These are phyloP conservation scores for Hymenoscyphus albidus DNA, from an alignment of 2,329 filamentous ascomycete species.

Conservation along the genomic window DNA sequence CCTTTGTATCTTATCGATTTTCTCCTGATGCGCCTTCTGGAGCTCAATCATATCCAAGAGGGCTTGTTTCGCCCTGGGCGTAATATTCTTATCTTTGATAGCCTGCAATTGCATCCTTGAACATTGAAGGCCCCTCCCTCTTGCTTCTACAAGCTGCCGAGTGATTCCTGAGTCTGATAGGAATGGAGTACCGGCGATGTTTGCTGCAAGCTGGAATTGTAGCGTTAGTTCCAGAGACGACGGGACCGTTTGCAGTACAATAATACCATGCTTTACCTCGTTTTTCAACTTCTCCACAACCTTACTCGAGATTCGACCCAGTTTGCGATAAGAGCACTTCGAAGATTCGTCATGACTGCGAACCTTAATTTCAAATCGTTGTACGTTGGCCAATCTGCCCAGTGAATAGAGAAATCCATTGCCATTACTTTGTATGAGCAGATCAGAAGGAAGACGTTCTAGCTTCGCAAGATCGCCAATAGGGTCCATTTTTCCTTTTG, in stretches of 20 bases:
- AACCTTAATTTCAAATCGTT: too few species aligned
- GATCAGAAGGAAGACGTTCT: too few species aligned
- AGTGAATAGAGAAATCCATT: too few species aligned
- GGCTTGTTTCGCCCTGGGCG: neutral
- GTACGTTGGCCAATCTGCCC: too few species aligned
- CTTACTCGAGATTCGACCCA: neutral
- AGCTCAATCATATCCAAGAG: neutral
- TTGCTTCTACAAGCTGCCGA: neutral
- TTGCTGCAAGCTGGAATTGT: neutral
- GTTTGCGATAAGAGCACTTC: neutral
- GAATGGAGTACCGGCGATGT: neutral
- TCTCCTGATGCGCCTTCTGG: neutral
- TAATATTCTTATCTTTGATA: neutral
- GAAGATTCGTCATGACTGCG: neutral
- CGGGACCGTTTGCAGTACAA: neutral
- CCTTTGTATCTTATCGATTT: neutral
- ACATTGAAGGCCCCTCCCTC: neutral
- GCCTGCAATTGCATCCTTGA: neutral
- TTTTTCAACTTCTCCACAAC: neutral
- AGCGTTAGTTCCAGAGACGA: neutral
- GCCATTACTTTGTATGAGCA: too few species aligned
- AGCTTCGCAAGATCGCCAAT: too few species aligned
- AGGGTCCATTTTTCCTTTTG: too few species aligned
- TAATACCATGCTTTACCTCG: neutral
- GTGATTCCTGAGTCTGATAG: neutral